Conservation (phyloP, 106 monocot species). For the Triglochin maritima region DNA sequence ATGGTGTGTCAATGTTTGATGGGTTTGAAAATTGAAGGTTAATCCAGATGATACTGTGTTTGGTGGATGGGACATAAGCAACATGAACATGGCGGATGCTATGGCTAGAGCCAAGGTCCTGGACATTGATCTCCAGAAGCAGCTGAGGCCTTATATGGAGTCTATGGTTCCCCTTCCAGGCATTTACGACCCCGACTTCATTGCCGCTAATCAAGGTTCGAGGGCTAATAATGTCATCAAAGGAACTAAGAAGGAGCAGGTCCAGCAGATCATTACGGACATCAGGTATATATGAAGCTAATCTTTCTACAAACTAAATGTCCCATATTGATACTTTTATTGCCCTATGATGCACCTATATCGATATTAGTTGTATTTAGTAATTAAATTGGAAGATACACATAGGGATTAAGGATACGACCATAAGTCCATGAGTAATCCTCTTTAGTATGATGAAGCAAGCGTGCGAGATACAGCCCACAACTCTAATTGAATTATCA, state of each 20-base stretch:
- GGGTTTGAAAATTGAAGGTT: constrained; percentile 30
- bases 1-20: neutral
- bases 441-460: too few relatives aligned
- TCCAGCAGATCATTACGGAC: constrained; percentile 78
- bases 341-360: too few relatives aligned
- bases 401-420: too few relatives aligned
- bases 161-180: constrained; percentile 87
- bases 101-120: constrained; percentile 93
- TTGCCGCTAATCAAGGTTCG: constrained; percentile 87
- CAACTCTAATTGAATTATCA: too few relatives aligned
- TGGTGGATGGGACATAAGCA: constrained; percentile 95
- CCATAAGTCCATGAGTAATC: too few relatives aligned
- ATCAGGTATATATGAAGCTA: constrained; percentile 45
- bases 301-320: neutral
- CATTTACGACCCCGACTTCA: constrained; percentile 85
- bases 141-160: constrained; percentile 96
- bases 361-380: too few relatives aligned
- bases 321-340: too few relatives aligned
- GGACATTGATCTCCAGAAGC: constrained; percentile 97
- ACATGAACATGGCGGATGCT: constrained; percentile 86
- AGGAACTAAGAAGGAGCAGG: constrained; percentile 78
- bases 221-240: constrained; percentile 78
- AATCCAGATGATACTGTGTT: constrained; percentile 90
- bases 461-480: too few relatives aligned
- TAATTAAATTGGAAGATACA: too few relatives aligned